phyloP scores from a whole-genome alignment of 2,329 filamentous ascomycete species.

The Cryphonectria nitschkei region DNA sequence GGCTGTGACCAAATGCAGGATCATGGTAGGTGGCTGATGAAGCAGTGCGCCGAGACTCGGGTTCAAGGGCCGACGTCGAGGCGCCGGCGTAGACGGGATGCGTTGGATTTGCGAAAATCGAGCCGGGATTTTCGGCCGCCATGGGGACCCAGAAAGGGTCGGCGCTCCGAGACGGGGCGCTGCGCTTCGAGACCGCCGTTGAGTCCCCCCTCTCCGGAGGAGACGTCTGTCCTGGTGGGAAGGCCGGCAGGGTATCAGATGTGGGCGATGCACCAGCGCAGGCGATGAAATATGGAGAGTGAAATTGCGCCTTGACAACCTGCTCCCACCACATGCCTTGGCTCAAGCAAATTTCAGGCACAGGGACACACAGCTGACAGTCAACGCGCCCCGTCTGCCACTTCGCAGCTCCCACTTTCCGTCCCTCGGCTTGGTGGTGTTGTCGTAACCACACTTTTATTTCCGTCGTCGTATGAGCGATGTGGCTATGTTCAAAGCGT shows the following conservation, averaged over 20 bases:
- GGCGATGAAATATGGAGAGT: background rate
- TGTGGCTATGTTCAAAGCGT: background rate
- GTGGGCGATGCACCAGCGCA: background rate
- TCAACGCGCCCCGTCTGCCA: slow-evolving; percentile 10
- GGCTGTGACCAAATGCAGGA: slow-evolving; percentile 20
- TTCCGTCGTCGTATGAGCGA: background rate
- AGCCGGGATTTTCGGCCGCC: slow-evolving; percentile 27
- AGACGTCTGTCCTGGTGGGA: background rate
- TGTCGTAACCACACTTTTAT: slow-evolving; percentile 6
- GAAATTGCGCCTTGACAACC: slow-evolving; percentile 10
- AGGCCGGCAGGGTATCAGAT: background rate
- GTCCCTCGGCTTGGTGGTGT: slow-evolving; percentile 1
- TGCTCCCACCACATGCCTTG: background rate
- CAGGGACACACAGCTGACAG: slow-evolving; percentile 13
- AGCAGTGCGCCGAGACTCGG: slow-evolving; percentile 21
- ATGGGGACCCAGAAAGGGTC: slow-evolving; percentile 19
- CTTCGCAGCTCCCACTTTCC: slow-evolving; percentile 14
- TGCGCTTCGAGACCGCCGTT: slow-evolving; percentile 1
- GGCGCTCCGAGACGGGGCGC: slow-evolving; percentile 8
- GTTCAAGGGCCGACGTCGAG: slow-evolving; percentile 22
- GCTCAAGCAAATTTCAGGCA: slow-evolving; percentile 10
- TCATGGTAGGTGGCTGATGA: slow-evolving; percentile 20
- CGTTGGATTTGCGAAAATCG: slow-evolving; percentile 15
- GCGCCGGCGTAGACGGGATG: slow-evolving; percentile 28
- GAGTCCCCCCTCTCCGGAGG: background rate